These are phyloP conservation scores for Penicillium vulpinum DNA, from an alignment of 2,329 filamentous ascomycete species.

Conservation along the genomic window DNA sequence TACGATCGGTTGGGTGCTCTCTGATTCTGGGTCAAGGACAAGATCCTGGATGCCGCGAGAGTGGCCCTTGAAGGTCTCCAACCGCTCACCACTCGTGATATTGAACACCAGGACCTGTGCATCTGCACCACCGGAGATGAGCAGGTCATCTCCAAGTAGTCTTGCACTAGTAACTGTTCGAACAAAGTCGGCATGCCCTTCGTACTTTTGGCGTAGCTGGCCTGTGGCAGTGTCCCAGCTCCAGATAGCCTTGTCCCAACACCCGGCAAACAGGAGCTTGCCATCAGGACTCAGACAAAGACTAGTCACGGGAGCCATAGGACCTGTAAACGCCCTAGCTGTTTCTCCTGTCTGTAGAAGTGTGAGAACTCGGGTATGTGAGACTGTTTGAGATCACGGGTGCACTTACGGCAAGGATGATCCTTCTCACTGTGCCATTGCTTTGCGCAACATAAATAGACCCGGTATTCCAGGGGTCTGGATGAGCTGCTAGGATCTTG, in stretches of 20 bases:
- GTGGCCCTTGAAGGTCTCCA: slow-evolving; percentile 78
- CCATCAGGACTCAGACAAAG: slow-evolving; percentile 63
- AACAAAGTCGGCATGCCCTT: slow-evolving; percentile 87
- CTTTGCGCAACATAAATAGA: slow-evolving; percentile 82
- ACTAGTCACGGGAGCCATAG: slow-evolving; percentile 76
- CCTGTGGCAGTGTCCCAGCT: slow-evolving; percentile 70
- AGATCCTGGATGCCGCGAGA: slow-evolving; percentile 77
- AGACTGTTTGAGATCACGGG: slow-evolving; percentile 11
- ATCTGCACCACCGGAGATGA: slow-evolving; percentile 76
- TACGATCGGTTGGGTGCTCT: slow-evolving; percentile 52
- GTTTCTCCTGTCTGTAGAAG: slow-evolving; percentile 46
- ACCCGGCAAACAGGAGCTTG: slow-evolving; percentile 74
- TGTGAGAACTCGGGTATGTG: slow-evolving; percentile 3
- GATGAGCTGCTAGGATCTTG: slow-evolving; percentile 75
- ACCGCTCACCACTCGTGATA: slow-evolving; percentile 61
- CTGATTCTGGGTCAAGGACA: slow-evolving; percentile 65
- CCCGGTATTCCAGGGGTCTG: slow-evolving; percentile 64
- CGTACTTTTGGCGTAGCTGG: slow-evolving; percentile 59
- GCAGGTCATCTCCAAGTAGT: slow-evolving; percentile 60
- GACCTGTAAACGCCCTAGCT: slow-evolving; percentile 64
- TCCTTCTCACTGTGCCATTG: slow-evolving; percentile 71
- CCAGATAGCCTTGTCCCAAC: slow-evolving; percentile 93
- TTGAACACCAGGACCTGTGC: slow-evolving; percentile 85
- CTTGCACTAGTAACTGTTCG: slow-evolving; percentile 70
- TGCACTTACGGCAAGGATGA: slow-evolving; percentile 72